Evolutionary conservation across 2,329 filamentous ascomycete species (phyloP).

Genomic region (Monilinia aucupariae): DNA sequence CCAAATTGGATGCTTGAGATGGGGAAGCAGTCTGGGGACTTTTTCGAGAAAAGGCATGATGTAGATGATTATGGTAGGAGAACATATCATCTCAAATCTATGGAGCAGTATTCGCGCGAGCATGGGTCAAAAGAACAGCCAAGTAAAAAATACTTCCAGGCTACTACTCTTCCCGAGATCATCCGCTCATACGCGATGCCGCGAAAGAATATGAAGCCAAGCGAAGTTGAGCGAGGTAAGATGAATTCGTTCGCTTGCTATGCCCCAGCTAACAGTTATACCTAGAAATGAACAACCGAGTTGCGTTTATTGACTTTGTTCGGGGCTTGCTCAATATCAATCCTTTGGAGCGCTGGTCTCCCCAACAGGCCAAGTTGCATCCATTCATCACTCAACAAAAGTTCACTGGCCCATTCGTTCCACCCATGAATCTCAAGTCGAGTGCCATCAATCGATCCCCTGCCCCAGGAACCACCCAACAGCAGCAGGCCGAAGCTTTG

Average conservation of each 20-base stretch:
- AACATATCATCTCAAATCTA: slow-evolving; percentile 87
- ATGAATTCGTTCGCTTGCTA: slow-evolving; percentile 21
- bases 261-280: slow-evolving; percentile 18
- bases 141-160: slow-evolving; percentile 99
- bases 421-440: slow-evolving; percentile 92
- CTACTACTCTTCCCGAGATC: slow-evolving; percentile 89
- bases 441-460: slow-evolving; percentile 80
- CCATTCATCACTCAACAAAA: slow-evolving; percentile 99
- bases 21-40: slow-evolving; percentile 95
- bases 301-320: slow-evolving; percentile 97
- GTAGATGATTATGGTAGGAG: slow-evolving; percentile 89
- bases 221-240: slow-evolving; percentile 90
- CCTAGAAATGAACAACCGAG: slow-evolving; percentile 94
- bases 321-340: slow-evolving; percentile 90
- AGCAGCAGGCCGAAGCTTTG: slow-evolving; percentile 87
- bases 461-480: slow-evolving; percentile 88
- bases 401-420: slow-evolving; percentile 91
- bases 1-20: slow-evolving; percentile 99
- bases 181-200: slow-evolving; percentile 98
- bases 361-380: slow-evolving; percentile 93
- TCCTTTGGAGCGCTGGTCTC: slow-evolving; percentile 93
- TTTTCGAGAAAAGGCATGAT: slow-evolving; percentile 80
- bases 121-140: slow-evolving; percentile 96
- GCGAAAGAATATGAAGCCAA: slow-evolving; percentile 98
- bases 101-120: slow-evolving; percentile 96